phyloP scores from a whole-genome alignment of 305 asterid genomes.

The Fraxinus xanthoxyloides region DNA sequence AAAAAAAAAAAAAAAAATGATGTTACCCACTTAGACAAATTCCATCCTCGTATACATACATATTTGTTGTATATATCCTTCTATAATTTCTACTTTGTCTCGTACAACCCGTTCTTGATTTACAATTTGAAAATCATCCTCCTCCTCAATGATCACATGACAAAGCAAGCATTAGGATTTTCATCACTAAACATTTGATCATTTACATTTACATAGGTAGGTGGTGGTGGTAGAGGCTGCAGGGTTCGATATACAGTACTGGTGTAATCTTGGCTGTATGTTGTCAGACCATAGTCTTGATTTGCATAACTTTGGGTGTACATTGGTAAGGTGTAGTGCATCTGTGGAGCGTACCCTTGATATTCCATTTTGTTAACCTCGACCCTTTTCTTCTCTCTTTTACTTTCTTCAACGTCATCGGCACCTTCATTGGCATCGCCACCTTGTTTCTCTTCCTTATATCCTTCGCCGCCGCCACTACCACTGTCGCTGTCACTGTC shows the following conservation, averaged over 20 bases:
- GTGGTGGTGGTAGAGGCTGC: slow-evolving; percentile 32
- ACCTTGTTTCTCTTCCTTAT: slow-evolving; percentile 9
- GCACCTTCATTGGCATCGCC: slow-evolving; percentile 4
- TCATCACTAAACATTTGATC: slow-evolving; percentile 37
- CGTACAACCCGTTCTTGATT: background rate
- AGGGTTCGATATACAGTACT: slow-evolving; percentile 19
- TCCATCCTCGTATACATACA: background rate
- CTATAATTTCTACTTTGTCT: background rate
- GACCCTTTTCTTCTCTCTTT: slow-evolving; percentile 19
- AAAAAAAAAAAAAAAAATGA: no score
- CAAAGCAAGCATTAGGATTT: slow-evolving; percentile 41
- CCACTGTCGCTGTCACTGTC: no score
- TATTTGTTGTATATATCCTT: background rate
- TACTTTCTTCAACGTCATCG: background rate
- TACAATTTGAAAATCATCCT: background rate
- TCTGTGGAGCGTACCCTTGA: slow-evolving; percentile 27
- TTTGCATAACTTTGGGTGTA: slow-evolving; percentile 26
- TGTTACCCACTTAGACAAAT: background rate
- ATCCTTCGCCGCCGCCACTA: background rate
- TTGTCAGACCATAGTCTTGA: slow-evolving; percentile 31
- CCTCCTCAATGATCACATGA: slow-evolving; percentile 31
- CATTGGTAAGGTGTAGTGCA: slow-evolving; percentile 35
- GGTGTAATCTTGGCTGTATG: slow-evolving; percentile 15
- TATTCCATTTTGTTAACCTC: slow-evolving; percentile 42
- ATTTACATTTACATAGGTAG: slow-evolving; percentile 28